Conservation (phyloP, 352 stramenopile genomes). For the Pythium myriotylum region DNA sequence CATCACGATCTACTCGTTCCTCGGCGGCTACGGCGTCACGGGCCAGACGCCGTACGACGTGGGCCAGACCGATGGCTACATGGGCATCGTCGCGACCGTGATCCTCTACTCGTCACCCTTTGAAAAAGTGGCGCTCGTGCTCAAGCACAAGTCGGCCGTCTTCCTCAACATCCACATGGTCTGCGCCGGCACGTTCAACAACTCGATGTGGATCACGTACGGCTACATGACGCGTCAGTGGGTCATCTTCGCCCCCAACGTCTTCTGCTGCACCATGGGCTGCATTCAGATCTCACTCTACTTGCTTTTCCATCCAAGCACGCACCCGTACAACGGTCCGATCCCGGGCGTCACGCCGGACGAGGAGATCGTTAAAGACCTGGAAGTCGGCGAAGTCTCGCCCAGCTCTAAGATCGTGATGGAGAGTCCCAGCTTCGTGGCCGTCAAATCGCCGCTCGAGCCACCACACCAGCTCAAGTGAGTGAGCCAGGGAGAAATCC, state of each 20-base stretch:
- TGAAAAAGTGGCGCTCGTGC: slow-evolving; percentile 44
- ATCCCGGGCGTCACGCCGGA: not conserved
- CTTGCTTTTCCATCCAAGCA: slow-evolving; percentile 27
- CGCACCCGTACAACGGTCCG: slow-evolving; percentile 43
- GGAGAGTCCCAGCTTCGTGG: slow-evolving; percentile 4
- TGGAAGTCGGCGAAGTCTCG: not conserved
- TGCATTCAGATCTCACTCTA: slow-evolving; percentile 42
- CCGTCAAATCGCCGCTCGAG: not conserved
- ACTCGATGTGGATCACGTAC: slow-evolving; percentile 54
- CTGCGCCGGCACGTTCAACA: slow-evolving; percentile 50
- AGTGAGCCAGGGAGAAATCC: not conserved
- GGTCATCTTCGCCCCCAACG: slow-evolving; percentile 59
- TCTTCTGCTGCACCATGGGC: slow-evolving; percentile 37
- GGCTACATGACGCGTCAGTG: slow-evolving; percentile 37
- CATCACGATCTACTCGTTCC: slow-evolving; percentile 42
- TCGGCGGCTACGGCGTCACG: slow-evolving; percentile 33
- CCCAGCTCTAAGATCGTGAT: not conserved
- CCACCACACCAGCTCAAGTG: not conserved
- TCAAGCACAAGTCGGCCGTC: slow-evolving; percentile 43
- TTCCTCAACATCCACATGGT: slow-evolving; percentile 61
- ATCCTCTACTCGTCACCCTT: slow-evolving; percentile 57
- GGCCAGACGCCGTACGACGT: slow-evolving; percentile 30
- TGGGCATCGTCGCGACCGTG: slow-evolving; percentile 43
- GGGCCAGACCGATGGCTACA: slow-evolving; percentile 34
- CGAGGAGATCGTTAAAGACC: not conserved